Evolutionary conservation across 352 stramenopile species (phyloP).

Genomic region (Phytophthora cryptogea): DNA sequence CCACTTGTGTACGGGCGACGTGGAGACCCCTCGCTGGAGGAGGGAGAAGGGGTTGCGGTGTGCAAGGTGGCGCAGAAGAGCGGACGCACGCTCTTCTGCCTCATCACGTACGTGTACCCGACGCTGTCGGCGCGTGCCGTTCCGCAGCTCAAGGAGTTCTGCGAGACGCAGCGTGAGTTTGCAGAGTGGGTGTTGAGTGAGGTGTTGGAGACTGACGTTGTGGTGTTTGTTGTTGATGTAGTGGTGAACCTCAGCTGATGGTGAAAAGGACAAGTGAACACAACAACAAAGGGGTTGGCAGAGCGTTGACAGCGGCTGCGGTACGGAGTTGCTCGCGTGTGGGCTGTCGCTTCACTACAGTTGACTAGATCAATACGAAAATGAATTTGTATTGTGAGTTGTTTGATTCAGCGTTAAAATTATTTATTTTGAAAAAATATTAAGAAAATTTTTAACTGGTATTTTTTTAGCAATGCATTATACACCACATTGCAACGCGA

Average conservation of each 20-base stretch:
- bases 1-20: slow-evolving; percentile 78
- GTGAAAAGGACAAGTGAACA: not conserved
- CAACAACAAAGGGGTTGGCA: slow-evolving; percentile 3
- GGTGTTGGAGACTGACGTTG: not conserved
- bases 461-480: too few relatives aligned
- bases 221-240: slow-evolving; percentile 7
- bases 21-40: slow-evolving; percentile 62
- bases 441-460: too few relatives aligned
- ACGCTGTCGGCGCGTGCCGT: slow-evolving; percentile 78
- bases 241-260: slow-evolving; percentile 20
- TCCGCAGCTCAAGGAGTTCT: slow-evolving; percentile 81
- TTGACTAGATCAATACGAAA: slow-evolving; percentile 8
- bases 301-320: too few relatives aligned
- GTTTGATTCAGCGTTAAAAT: not conserved
- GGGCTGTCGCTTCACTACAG: not conserved
- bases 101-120: slow-evolving; percentile 85
- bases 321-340: slow-evolving; percentile 5
- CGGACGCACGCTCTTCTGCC: slow-evolving; percentile 52
- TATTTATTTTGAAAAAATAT: too few relatives aligned
- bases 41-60: slow-evolving; percentile 74
- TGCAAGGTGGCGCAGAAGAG: slow-evolving; percentile 67
- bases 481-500: too few relatives aligned
- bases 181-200: not conserved
- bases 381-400: not conserved
- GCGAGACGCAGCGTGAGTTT: slow-evolving; percentile 52